Conservation (phyloP, 139 green algal genomes). For the Chlorella vulgaris region DNA sequence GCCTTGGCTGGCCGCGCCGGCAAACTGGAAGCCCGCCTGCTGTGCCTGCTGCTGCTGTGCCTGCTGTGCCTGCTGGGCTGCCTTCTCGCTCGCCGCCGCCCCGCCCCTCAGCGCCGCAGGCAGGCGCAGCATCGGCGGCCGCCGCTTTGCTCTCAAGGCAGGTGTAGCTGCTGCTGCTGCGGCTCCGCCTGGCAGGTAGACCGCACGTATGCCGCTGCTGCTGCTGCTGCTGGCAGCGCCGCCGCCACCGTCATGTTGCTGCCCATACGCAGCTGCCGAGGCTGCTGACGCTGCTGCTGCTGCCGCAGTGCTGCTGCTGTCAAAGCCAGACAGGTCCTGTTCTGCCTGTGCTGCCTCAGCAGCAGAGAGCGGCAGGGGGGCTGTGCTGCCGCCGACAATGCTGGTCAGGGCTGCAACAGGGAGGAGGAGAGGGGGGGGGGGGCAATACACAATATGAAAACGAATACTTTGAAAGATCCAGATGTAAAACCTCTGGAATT, state of each 20-base stretch:
- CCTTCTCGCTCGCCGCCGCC: too few relatives aligned
- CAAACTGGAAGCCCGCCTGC: not conserved
- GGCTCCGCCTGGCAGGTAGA: not conserved
- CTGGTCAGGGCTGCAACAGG: not conserved
- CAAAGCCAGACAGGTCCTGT: conserved; percentile 28
- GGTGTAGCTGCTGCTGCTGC: not conserved
- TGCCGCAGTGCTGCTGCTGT: not conserved
- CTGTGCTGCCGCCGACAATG: not conserved
- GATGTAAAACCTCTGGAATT: too few relatives aligned
- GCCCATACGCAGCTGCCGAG: too few relatives aligned
- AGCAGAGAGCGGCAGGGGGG: not conserved
- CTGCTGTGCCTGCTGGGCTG: too few relatives aligned
- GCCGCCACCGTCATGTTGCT: too few relatives aligned
- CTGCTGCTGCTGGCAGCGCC: too few relatives aligned
- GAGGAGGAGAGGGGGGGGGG: not conserved
- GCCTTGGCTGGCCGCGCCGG: not conserved
- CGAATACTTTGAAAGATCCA: too few relatives aligned
- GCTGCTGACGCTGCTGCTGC: too few relatives aligned
- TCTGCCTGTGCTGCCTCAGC: not conserved
- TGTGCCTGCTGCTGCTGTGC: not conserved
- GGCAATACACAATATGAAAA: too few relatives aligned
- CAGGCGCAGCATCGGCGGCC: not conserved
- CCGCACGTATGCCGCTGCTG: not conserved
- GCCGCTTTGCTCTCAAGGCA: not conserved
- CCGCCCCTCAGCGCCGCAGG: too few relatives aligned